Percentiles rank a stretch among this genome's conserved stretches.
Evolutionary conservation across 192 early-diverging fungal species (phyloP).

Genomic region (Chytriomyces sp.): DNA sequence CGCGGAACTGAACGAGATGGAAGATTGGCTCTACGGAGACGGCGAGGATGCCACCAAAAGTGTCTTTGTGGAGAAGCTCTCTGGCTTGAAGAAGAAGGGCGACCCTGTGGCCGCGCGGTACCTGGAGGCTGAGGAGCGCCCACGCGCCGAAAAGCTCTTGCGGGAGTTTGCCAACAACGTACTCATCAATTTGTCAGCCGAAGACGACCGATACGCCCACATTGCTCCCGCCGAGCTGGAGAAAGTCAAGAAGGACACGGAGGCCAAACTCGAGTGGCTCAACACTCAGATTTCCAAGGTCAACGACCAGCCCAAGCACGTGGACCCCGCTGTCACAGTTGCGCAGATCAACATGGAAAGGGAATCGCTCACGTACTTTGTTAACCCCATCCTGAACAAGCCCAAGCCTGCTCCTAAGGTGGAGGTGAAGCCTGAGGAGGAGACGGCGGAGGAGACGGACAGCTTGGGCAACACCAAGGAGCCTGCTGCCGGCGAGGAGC

Average conservation of each 20-base stretch:
- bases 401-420: slow-evolving; percentile 83
- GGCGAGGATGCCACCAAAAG: slow-evolving; percentile 92
- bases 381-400: slow-evolving; percentile 80
- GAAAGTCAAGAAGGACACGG: slow-evolving; percentile 72
- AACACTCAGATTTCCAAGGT: slow-evolving; percentile 78
- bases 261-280: slow-evolving; percentile 84
- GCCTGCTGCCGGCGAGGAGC: slow-evolving; percentile 35
- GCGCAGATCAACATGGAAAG: slow-evolving; percentile 77
- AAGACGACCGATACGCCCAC: slow-evolving; percentile 85
- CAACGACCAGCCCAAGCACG: slow-evolving; percentile 74
- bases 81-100: slow-evolving; percentile 75
- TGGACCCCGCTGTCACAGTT: slow-evolving; percentile 68
- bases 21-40: slow-evolving; percentile 96
- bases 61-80: slow-evolving; percentile 82
- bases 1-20: slow-evolving; percentile 70
- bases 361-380: slow-evolving; percentile 64
- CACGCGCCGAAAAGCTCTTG: slow-evolving; percentile 79
- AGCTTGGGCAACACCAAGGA: slow-evolving; percentile 31
- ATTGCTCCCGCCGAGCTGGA: slow-evolving; percentile 85
- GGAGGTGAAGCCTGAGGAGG: slow-evolving; percentile 43
- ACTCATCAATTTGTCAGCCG: slow-evolving; percentile 68
- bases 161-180: slow-evolving; percentile 77
- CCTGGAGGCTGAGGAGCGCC: slow-evolving; percentile 83
- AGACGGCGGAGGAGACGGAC: slow-evolving; percentile 31
- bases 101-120: slow-evolving; percentile 79